Conservation (phyloP, 768 basidiomycete genomes). For the Suillus sp. region DNA sequence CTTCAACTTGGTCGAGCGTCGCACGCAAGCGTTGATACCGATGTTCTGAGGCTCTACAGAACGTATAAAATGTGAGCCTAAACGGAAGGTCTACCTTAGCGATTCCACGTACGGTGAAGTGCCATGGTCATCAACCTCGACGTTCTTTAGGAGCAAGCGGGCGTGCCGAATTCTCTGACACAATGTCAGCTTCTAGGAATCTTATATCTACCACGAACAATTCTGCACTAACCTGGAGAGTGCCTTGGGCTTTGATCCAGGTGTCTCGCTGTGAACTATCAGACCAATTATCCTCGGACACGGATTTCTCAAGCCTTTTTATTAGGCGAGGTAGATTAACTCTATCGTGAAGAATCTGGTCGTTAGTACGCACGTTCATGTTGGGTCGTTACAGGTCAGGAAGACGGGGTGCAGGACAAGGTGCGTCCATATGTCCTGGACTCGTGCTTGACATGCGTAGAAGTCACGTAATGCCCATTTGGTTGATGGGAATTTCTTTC, state of each 20-base stretch:
- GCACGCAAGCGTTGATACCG: constrained; percentile 48
- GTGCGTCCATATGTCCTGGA: background rate
- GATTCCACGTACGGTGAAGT: constrained; percentile 42
- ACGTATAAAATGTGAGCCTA: constrained; percentile 10
- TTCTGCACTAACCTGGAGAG: constrained; percentile 51
- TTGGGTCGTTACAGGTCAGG: constrained; percentile 10
- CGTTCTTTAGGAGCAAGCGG: constrained; percentile 54
- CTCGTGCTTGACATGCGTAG: background rate
- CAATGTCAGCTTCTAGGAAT: background rate
- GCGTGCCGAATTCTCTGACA: constrained; percentile 56
- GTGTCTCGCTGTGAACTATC: constrained; percentile 31
- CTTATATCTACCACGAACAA: background rate
- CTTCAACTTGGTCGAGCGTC: constrained; percentile 59
- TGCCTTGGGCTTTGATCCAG: constrained; percentile 59
- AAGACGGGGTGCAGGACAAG: constrained; percentile 11
- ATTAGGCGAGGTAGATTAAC: constrained; percentile 69
- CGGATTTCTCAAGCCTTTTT: constrained; percentile 58
- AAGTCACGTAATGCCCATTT: background rate
- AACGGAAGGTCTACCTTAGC: constrained; percentile 2
- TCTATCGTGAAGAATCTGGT: constrained; percentile 53
- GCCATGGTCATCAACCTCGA: constrained; percentile 52
- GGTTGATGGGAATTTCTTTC: constrained; percentile 29
- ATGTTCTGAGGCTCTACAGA: constrained; percentile 42
- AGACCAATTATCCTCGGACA: constrained; percentile 40
- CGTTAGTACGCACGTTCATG: constrained; percentile 32